Evolutionary conservation across 495 filamentous ascomycete genomes (phyloP).

Genomic region (Tuber brumale): DNA sequence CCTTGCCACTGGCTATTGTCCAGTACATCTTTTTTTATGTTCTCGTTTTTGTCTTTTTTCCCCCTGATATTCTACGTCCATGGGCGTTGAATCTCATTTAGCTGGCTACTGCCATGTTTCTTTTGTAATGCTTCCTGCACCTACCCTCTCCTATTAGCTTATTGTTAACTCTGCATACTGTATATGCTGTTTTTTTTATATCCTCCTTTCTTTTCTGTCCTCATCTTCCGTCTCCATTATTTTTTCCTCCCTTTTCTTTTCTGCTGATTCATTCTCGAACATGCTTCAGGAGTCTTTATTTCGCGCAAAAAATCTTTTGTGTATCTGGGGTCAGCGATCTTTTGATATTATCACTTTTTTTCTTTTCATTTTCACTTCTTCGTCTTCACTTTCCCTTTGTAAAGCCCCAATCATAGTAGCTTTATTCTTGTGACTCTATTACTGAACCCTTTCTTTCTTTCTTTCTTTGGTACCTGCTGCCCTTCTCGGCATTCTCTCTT

Average conservation of each 20-base stretch:
- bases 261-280: conserved; percentile 12
- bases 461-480: conserved; percentile 11
- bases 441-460: conserved; percentile 16
- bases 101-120: conserved; percentile 33
- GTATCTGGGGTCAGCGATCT: conserved; percentile 8
- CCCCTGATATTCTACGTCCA: conserved; percentile 27
- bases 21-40: conserved; percentile 24
- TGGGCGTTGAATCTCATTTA: conserved; percentile 18
- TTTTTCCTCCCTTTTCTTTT: conserved; percentile 17
- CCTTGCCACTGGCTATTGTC: conserved; percentile 27
- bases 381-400: conserved; percentile 15
- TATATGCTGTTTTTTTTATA: conserved; percentile 25
- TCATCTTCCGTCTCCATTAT: conserved; percentile 20
- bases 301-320: not conserved
- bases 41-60: conserved; percentile 27
- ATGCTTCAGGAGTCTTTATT: conserved; percentile 10
- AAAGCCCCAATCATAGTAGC: conserved; percentile 21
- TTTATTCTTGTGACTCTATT: conserved; percentile 15
- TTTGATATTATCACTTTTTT: conserved; percentile 5
- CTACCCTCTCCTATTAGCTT: not conserved
- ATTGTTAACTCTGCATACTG: not conserved
- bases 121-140: conserved; percentile 13
- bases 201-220: conserved; percentile 28
- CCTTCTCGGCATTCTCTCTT: conserved; percentile 5
- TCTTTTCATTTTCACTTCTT: conserved; percentile 22